Conservation (phyloP, 2,329 filamentous ascomycete species). For the Talaromyces sp. region DNA sequence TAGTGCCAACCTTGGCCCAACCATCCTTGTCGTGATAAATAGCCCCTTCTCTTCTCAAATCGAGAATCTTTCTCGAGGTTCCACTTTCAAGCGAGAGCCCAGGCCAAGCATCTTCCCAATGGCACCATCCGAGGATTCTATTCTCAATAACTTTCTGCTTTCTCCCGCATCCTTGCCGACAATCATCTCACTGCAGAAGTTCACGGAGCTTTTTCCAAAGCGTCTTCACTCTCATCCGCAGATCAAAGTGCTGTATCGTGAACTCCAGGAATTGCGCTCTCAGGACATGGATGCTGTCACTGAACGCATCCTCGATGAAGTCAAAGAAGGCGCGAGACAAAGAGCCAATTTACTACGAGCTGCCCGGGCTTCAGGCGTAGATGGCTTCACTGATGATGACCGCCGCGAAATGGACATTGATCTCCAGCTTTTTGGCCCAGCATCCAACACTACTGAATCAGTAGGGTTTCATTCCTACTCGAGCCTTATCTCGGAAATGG, state of each 20-base stretch:
- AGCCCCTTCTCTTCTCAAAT: background rate
- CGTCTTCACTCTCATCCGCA: constrained; percentile 60
- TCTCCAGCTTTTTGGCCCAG: constrained; percentile 55
- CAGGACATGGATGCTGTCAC: constrained; percentile 63
- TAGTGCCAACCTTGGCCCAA: background rate
- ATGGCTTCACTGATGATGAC: constrained; percentile 27
- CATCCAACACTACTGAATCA: constrained; percentile 26
- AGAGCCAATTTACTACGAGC: constrained; percentile 33
- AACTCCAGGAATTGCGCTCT: constrained; percentile 70
- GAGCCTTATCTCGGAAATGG: constrained; percentile 64
- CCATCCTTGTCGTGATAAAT: background rate
- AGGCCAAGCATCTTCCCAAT: background rate
- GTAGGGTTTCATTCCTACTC: constrained; percentile 54
- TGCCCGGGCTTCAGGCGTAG: constrained; percentile 24
- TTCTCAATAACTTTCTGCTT: constrained; percentile 73
- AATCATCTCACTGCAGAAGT: constrained; percentile 67
- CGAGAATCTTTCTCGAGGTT: background rate
- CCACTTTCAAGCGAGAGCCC: background rate
- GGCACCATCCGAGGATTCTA: constrained; percentile 64
- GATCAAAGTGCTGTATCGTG: constrained; percentile 67
- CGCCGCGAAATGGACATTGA: constrained; percentile 42
- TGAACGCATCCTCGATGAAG: constrained; percentile 42
- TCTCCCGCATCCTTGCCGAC: constrained; percentile 68
- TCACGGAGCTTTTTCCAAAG: constrained; percentile 70
- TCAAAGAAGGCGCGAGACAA: constrained; percentile 30